Evolutionary conservation across 2,329 filamentous ascomycete genomes (phyloP).

Genomic region (Diplodia seriata): DNA sequence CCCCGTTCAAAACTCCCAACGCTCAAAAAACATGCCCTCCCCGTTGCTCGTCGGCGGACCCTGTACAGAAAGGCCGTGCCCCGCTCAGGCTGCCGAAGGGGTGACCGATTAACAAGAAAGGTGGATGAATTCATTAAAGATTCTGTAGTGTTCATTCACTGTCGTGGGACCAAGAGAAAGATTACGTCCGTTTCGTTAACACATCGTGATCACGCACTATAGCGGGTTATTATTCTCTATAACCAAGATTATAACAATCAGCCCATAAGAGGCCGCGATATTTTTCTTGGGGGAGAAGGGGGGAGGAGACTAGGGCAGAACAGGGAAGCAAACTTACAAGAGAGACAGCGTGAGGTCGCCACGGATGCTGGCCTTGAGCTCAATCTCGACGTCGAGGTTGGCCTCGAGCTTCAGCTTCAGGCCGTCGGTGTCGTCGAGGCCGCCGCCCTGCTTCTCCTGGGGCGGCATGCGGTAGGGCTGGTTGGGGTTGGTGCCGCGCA

Average conservation of each 20-base stretch:
- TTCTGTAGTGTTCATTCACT: slow-evolving; percentile 20
- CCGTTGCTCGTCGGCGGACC: background rate
- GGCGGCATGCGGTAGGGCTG: slow-evolving; percentile 53
- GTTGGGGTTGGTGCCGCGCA: slow-evolving; percentile 59
- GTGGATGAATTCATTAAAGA: slow-evolving; percentile 11
- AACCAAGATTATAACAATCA: slow-evolving; percentile 12
- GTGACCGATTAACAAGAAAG: background rate
- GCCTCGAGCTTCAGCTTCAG: slow-evolving; percentile 75
- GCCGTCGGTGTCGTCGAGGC: slow-evolving; percentile 65
- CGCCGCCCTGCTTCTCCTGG: slow-evolving; percentile 50
- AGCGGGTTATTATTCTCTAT: slow-evolving; percentile 28
- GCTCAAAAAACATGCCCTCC: slow-evolving; percentile 6
- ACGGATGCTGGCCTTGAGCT: slow-evolving; percentile 83
- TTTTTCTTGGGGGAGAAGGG: background rate
- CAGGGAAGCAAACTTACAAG: slow-evolving; percentile 64
- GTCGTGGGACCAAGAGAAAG: slow-evolving; percentile 12
- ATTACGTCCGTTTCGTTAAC: slow-evolving; percentile 16
- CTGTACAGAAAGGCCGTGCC: background rate
- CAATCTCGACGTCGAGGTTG: slow-evolving; percentile 83
- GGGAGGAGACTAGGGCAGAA: background rate
- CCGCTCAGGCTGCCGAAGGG: background rate
- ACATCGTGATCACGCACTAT: slow-evolving; percentile 27
- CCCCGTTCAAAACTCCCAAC: slow-evolving; percentile 23
- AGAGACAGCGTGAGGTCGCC: slow-evolving; percentile 82
- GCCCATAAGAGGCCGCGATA: slow-evolving; percentile 11